Evolutionary conservation across 176 grass and related monocot genomes (phyloP).

Genomic region (Oryza longistaminata): DNA sequence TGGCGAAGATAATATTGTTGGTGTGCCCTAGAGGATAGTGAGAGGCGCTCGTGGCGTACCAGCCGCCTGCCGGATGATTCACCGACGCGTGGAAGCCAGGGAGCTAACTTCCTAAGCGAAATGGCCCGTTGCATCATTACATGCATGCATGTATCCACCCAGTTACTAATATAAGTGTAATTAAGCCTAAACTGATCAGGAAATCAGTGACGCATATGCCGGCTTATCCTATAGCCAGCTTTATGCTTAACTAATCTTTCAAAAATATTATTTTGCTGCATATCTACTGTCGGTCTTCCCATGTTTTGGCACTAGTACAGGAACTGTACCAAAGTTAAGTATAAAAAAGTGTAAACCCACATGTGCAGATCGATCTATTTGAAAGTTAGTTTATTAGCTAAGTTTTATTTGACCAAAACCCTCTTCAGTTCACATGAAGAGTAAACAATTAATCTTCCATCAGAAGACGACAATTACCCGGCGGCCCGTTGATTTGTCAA

Average conservation of each 20-base stretch:
- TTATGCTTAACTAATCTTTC: background rate
- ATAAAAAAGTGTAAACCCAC: background rate
- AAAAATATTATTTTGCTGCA: background rate
- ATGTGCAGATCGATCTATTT: background rate
- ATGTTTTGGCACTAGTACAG: background rate
- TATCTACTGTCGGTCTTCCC: background rate
- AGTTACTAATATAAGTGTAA: background rate
- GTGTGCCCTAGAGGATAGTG: constrained; percentile 22
- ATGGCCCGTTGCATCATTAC: background rate
- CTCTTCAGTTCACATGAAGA: background rate
- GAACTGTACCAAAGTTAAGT: background rate
- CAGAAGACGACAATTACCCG: background rate
- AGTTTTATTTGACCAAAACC: background rate
- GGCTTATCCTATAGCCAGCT: background rate
- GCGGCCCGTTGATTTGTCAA: background rate
- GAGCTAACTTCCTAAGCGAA: background rate
- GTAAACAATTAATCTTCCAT: background rate
- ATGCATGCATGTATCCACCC: background rate
- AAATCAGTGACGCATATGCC: background rate
- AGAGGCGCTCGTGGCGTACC: constrained; percentile 19
- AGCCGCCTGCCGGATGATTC: constrained; percentile 40
- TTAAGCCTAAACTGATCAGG: background rate
- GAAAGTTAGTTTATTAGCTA: background rate
- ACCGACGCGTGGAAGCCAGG: constrained; percentile 40
- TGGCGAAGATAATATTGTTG: constrained; percentile 59